Evolutionary conservation across 352 stramenopile genomes (phyloP).

Genomic region (Phytophthora ramorum): DNA sequence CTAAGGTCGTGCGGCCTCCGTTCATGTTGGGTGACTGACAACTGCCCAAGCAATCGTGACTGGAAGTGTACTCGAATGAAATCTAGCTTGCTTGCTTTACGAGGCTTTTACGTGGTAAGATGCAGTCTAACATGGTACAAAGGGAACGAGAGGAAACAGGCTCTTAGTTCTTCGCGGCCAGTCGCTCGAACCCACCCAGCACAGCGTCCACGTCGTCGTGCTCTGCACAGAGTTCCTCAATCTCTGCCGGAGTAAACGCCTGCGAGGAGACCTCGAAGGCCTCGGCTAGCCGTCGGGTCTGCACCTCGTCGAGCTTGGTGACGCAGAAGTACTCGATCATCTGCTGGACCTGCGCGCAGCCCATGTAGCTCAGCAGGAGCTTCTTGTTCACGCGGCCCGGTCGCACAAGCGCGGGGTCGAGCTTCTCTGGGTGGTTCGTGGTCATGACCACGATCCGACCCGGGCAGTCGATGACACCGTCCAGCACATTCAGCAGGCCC

Average conservation of each 20-base stretch:
- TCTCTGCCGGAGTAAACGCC: conserved; percentile 52
- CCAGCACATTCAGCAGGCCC: conserved; percentile 89
- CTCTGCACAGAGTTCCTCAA: conserved; percentile 67
- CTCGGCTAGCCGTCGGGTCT: conserved; percentile 8
- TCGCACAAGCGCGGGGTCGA: conserved; percentile 91
- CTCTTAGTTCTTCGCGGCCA: conserved; percentile 9
- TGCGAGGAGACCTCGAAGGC: conserved; percentile 26
- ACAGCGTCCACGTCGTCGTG: conserved; percentile 48
- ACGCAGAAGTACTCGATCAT: conserved; percentile 80
- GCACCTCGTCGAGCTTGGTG: conserved; percentile 27
- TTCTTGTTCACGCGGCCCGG: conserved; percentile 91
- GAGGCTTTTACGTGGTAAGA: not conserved
- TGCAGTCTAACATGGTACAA: conserved; percentile 28
- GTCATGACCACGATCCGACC: conserved; percentile 93
- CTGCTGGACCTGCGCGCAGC: conserved; percentile 37
- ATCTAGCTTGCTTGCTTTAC: not conserved
- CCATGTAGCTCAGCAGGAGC: conserved; percentile 75
- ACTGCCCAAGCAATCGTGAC: not conserved
- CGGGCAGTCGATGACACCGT: conserved; percentile 90
- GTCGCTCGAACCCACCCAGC: conserved; percentile 37
- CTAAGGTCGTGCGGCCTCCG: conserved; percentile 51
- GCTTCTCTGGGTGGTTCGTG: conserved; percentile 92
- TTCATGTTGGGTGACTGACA: conserved; percentile 33
- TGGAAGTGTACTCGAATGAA: not conserved
- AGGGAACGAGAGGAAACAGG: no score